Evolutionary conservation across 441 rosid species (phyloP), one percentile per base, ranked within the genome.

Genomic region (Isatis lusitanica): DNA sequence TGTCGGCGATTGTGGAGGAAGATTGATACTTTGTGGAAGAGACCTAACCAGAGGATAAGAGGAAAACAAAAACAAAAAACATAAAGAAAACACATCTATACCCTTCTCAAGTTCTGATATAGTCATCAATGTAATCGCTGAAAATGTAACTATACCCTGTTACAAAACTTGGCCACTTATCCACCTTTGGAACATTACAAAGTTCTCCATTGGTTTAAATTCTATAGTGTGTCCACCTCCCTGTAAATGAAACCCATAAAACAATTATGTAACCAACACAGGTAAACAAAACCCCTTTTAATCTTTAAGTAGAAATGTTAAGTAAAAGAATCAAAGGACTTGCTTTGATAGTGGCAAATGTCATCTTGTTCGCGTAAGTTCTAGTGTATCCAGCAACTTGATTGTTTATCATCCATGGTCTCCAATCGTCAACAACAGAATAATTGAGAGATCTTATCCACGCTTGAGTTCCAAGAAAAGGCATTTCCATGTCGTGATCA

Each of bases 301-400:
- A 44, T 44, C 10, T 1, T 15, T 7, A 13, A 15, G 7, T 15
- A 7, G 0, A 6, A 60, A 39, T 7, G 6, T 18, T 13, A 15
- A 15, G 10, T 6, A 0, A 6, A 11, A 3, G 21, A 47, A 30
- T 30, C 0, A 38, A 5, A 17, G 38, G 24, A 7, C 74, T 67
- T 63, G 68, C 90, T 86, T 87, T 87, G 3, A 90, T 58, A 13
- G 91, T 86, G 3, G 86, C 91, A 44, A 78, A 90, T 60, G 91
- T 81, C 87, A 87, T 80, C 9, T 35, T 68, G 61, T 86, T 90
- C 2, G 88, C 68, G 66, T 84, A 85, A 31, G 75, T 74, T 73
- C 85, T 81, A 4, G 91, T 82, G 73, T 63, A 89, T 87, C 95
- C 90, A 16, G 83, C 86, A 68, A 91, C 74, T 81, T 90, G 93